Conservation (phyloP, 176 grass and related monocot species). For the Rhynchospora tenuis region DNA sequence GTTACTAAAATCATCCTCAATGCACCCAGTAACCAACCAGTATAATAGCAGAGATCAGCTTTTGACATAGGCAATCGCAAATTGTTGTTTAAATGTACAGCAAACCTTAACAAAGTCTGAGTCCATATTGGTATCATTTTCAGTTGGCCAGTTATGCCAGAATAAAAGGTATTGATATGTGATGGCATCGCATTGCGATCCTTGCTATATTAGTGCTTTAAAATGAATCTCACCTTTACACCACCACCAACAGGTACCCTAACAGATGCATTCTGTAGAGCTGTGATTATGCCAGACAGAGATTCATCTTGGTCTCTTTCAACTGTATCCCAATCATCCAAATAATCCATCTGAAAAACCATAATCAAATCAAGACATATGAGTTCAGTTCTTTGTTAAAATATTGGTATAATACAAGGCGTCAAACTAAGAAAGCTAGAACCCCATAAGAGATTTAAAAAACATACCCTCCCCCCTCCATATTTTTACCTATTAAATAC, state of each 20-base stretch:
- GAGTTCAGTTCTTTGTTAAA: neutral
- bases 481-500: neutral
- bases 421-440: neutral
- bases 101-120: neutral
- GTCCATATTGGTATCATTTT: neutral
- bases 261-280: constrained; percentile 55
- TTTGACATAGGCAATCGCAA: neutral
- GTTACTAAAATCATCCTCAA: neutral
- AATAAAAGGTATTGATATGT: neutral
- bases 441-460: too few species aligned
- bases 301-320: constrained; percentile 51
- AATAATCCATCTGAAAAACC: constrained; percentile 37
- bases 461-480: too few species aligned
- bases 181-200: neutral
- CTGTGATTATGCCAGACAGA: constrained; percentile 47
- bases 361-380: neutral
- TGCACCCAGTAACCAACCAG: neutral
- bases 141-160: neutral
- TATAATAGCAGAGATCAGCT: neutral
- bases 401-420: neutral
- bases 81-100: neutral
- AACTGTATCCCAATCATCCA: constrained; percentile 48
- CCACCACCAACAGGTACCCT: constrained; percentile 49
- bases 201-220: neutral
- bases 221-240: constrained; percentile 41